Evolutionary conservation across 805 yeast species (phyloP), one percentile per base, ranked within the genome.

Genomic region (Clavispora asparagi): DNA sequence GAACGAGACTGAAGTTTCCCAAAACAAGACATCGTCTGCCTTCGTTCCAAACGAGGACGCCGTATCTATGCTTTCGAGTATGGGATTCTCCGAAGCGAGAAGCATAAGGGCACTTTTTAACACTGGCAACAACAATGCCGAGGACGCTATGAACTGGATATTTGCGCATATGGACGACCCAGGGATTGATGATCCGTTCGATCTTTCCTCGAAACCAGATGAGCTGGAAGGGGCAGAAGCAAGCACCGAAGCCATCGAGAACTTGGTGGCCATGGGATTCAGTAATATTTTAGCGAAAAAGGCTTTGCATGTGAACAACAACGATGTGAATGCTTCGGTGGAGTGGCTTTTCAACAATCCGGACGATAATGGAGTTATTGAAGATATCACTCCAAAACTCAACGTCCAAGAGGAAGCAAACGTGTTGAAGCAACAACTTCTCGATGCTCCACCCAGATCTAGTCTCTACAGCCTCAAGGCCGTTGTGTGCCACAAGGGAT

Each of bases 281-380:
- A 58, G 81, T 6, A 62, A 64, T 1, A 71, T 77, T 42, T 70
- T 87, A 46, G 83, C 94, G n/a, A 74, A 65, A 42, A 87, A 87
- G 53, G 96, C 97, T 0, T 68, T 94, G 37, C 46, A 76, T 16
- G 52, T 83, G 43, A 83, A 77, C 54, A 65, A 69, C 7, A 78
- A 79, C 26, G 85, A 85, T 57, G 69, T 83, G 2, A 91, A 87
- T 55, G 78, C 79, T 1, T 86, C 98, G 4, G 85, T 90, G 5
- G 97, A 90, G 49, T 94, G 98, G 98, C 74, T 94, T 7, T 94
- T 94, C 60, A 68, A 68, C 23, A 78, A 92, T 59, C 88, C 95
- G 10, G 86, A 86, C 50, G 96, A 86, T 63, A 78, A 82, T 55
- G 95, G 91, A 4, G 74, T 63, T 7, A 53, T 84, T 4, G 69